Evolutionary conservation across 179 eudicot genomes (phyloP).

Genomic region (Actinidia polygama): DNA sequence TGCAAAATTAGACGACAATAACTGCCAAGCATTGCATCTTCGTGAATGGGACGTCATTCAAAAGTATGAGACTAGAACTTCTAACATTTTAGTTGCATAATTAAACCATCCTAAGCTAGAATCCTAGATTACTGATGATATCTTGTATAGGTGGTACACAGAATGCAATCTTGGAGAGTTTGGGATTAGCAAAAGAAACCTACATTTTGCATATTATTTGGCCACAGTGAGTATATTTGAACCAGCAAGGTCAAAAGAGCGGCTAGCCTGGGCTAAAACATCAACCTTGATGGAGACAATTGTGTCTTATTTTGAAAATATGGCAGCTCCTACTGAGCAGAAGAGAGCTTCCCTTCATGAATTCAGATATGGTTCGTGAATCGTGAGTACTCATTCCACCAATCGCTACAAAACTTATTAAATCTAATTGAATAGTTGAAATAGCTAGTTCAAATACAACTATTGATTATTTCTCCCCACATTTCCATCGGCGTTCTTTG

Average conservation of each 20-base stretch:
- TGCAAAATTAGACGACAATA: slow-evolving; percentile 76
- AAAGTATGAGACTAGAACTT: slow-evolving; percentile 40
- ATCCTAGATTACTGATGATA: too few species aligned
- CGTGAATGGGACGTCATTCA: slow-evolving; percentile 67
- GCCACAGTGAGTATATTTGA: slow-evolving; percentile 71
- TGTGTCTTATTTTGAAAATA: slow-evolving; percentile 37
- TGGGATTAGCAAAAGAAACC: slow-evolving; percentile 54
- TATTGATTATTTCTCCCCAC: too few species aligned
- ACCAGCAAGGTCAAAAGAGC: slow-evolving; percentile 59
- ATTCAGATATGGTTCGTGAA: slow-evolving; percentile 27
- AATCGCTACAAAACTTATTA: too few species aligned
- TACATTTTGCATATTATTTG: slow-evolving; percentile 55
- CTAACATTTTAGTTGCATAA: background rate
- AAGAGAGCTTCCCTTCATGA: slow-evolving; percentile 48
- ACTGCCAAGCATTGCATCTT: slow-evolving; percentile 69
- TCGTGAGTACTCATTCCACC: too few species aligned
- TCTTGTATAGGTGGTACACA: slow-evolving; percentile 60
- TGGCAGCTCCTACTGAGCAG: slow-evolving; percentile 29
- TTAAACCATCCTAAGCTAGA: background rate
- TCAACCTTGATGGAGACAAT: slow-evolving; percentile 53
- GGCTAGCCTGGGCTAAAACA: slow-evolving; percentile 88
- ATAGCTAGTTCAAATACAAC: too few species aligned
- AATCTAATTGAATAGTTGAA: too few species aligned
- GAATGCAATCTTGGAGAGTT: slow-evolving; percentile 41
- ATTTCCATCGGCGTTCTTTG: too few species aligned